Conservation (phyloP, 495 filamentous ascomycete genomes). For the Xylaria sp. region DNA sequence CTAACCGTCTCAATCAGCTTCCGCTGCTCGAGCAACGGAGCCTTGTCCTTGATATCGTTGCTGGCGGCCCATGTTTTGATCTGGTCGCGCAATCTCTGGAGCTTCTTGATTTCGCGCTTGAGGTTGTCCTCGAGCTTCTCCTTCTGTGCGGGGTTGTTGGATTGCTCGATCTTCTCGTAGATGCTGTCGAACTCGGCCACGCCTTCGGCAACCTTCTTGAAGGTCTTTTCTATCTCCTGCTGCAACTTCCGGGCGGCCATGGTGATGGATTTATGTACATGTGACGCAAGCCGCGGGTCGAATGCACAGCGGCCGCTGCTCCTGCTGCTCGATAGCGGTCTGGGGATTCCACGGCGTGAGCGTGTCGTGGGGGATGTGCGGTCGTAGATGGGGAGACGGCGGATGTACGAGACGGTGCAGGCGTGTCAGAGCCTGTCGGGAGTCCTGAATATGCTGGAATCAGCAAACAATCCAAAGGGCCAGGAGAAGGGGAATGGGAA, state of each 20-base stretch:
- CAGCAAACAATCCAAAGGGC: slow-evolving; percentile 3
- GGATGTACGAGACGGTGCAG: background rate
- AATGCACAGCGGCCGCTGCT: background rate
- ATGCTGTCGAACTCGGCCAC: slow-evolving; percentile 91
- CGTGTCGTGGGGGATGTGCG: background rate
- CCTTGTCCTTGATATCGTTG: slow-evolving; percentile 99
- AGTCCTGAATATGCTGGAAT: background rate
- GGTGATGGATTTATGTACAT: slow-evolving; percentile 44
- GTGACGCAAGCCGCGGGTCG: slow-evolving; percentile 20
- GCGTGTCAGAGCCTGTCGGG: slow-evolving; percentile 7
- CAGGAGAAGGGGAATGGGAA: background rate
- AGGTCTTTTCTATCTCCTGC: slow-evolving; percentile 97
- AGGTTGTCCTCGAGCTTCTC: slow-evolving; percentile 97
- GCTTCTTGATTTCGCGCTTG: slow-evolving; percentile 99
- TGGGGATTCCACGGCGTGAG: background rate
- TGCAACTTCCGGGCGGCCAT: slow-evolving; percentile 96
- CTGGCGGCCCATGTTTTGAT: slow-evolving; percentile 98
- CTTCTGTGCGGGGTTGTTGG: slow-evolving; percentile 91
- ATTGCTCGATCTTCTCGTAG: slow-evolving; percentile 92
- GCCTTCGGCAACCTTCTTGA: slow-evolving; percentile 94
- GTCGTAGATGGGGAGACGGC: background rate
- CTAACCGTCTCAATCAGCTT: slow-evolving; percentile 93
- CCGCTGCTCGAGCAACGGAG: slow-evolving; percentile 88
- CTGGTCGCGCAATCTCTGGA: slow-evolving; percentile 94
- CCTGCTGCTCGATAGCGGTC: background rate